Conservation (phyloP, 768 basidiomycete species). For the Hericium coralloides region DNA sequence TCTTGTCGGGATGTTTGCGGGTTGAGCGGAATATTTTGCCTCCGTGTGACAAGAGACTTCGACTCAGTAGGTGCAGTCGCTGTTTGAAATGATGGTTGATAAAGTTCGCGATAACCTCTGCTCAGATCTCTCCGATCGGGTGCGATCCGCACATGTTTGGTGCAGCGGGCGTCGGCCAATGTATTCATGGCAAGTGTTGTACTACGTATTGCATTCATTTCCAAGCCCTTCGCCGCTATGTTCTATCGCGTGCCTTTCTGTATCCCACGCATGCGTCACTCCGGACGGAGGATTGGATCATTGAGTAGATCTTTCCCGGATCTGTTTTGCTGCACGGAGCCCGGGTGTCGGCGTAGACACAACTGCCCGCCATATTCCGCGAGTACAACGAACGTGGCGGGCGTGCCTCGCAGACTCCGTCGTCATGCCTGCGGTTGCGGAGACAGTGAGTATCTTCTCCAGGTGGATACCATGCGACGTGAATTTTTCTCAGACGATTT, state of each 20-base stretch:
- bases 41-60: neutral
- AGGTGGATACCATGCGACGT: no score
- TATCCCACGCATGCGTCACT: neutral
- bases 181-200: conserved; percentile 3
- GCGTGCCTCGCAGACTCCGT: no score
- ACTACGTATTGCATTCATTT: conserved; percentile 12
- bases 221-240: neutral
- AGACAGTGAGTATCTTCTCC: no score
- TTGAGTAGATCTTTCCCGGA: neutral
- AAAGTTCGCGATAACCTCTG: conserved; percentile 31
- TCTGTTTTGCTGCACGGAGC: neutral
- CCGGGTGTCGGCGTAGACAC: neutral
- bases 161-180: no score
- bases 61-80: neutral
- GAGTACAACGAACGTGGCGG: no score
- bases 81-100: conserved; percentile 14
- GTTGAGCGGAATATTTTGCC: conserved; percentile 26
- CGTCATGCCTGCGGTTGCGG: no score
- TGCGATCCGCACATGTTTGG: neutral
- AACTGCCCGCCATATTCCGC: neutral
- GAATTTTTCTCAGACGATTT: no score
- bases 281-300: neutral
- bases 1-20: conserved; percentile 90
- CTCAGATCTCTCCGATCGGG: conserved; percentile 11
- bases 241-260: neutral